Base-by-base conservation (phyloP, 306 rosid genomes). In the Trichosanthes truncata region DNA sequence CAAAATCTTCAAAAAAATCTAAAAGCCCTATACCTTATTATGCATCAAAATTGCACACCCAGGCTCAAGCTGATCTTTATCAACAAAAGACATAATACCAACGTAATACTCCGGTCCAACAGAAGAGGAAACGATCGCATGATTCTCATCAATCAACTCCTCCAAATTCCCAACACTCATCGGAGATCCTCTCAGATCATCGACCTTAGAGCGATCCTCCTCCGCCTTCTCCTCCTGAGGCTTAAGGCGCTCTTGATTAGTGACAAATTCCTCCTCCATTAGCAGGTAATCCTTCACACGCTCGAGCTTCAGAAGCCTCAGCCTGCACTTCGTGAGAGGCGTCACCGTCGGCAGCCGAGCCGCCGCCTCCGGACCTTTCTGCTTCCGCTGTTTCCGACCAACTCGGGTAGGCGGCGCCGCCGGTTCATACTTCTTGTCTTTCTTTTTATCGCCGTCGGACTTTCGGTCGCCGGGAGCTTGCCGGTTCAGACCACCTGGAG, bases 21-120 rank as follows among this genome's bases (percentile, higher is more conserved):
- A 11, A 62, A 84, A 81, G 29, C 79, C 36, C 76, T 26, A 73
- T 80, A 94, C 99, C 97, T 93, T 95, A 36, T 95, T 95, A 40
- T 95, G 99, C 99, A 95, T 95, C 90, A 95, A 81, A 78, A 95
- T 93, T 0, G 99, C 93, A 75, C 99, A 95, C 18, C 99, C 99
- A 80, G 99, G 99, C 76, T 95, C 99, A 11, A 95, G 83, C 79
- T 95, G 99, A 78, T 95, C 99, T 91, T 95, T 95, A 75, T 95
- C 99, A 5, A 95, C 99, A 57, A 95, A 93, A 15, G 99, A 95
- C 82, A 93, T 67, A 26, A 95, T 95, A 4, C 99, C 94, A 11
- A 95, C 99, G 72, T 95, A 95, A 61, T 95, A 95, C 82, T 95
- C 99, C 0, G 99, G 99, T 7, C 99, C 99, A 41, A 95, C 99